phyloP scores from a whole-genome alignment of 257 asterid genomes.

The Agastache rugosa region DNA sequence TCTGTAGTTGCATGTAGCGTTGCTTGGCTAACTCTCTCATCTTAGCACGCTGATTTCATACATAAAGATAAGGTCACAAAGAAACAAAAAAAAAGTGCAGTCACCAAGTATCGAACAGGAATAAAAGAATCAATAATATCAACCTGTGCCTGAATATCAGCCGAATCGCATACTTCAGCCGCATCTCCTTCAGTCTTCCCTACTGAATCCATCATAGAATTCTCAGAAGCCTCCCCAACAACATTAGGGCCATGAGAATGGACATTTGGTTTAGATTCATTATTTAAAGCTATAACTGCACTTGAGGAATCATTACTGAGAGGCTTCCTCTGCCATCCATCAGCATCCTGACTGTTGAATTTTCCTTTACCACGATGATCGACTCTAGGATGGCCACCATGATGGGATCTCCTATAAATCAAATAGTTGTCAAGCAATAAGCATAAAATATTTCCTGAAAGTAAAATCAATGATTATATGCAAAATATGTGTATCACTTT shows the following conservation, averaged over 20 bases:
- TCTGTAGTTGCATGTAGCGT: constrained; percentile 78
- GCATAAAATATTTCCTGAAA: background rate
- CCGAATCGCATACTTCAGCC: constrained; percentile 56
- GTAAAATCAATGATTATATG: background rate
- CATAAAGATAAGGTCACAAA: constrained; percentile 33
- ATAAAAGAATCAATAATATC: background rate
- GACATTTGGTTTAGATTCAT: constrained; percentile 43
- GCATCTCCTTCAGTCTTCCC: constrained; percentile 56
- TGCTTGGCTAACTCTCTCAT: constrained; percentile 79
- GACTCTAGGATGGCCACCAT: constrained; percentile 57
- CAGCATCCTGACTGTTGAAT: constrained; percentile 55
- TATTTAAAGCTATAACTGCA: constrained; percentile 36
- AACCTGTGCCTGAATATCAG: constrained; percentile 81
- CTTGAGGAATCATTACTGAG: constrained; percentile 49
- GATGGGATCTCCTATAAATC: constrained; percentile 62
- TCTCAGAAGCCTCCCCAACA: constrained; percentile 52
- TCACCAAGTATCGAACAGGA: constrained; percentile 21
- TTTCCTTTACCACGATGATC: constrained; percentile 65
- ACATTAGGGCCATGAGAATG: constrained; percentile 41
- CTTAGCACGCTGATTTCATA: constrained; percentile 65
- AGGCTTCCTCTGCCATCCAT: constrained; percentile 64
- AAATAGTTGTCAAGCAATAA: constrained; percentile 37
- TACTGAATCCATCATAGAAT: constrained; percentile 36
- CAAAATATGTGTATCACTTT: constrained; percentile 16
- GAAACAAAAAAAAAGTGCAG: constrained; percentile 16